Percentiles rank a stretch among this genome's conserved stretches.
These are phyloP conservation scores for Aquilaria yunnanensis DNA, from an alignment of 345 rosid genomes.

Conservation along the genomic window DNA sequence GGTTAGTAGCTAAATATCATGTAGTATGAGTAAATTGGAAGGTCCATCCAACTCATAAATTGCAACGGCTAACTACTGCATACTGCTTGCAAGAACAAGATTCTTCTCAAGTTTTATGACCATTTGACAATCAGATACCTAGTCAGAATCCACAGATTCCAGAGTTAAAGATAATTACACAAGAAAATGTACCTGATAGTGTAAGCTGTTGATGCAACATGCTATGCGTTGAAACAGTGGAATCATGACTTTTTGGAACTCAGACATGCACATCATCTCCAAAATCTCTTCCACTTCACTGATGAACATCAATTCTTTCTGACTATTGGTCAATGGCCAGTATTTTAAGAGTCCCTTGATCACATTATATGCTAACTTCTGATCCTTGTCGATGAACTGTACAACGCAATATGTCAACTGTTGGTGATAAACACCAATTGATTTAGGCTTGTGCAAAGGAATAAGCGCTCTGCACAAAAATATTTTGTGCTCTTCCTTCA, in stretches of 20 bases:
- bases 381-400: slow-evolving; percentile 73
- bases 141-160: too few relatives aligned
- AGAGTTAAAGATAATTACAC: not conserved
- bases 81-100: too few relatives aligned
- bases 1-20: too few relatives aligned
- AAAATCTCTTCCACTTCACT: slow-evolving; percentile 79
- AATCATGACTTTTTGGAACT: slow-evolving; percentile 57
- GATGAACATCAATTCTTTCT: slow-evolving; percentile 80
- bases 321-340: slow-evolving; percentile 82
- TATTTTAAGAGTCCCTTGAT: slow-evolving; percentile 64
- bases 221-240: slow-evolving; percentile 64
- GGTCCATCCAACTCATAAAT: too few relatives aligned
- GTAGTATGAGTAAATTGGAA: too few relatives aligned
- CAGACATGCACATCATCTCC: slow-evolving; percentile 52
- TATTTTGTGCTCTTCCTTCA: slow-evolving; percentile 69
- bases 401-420: slow-evolving; percentile 63
- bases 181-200: slow-evolving; percentile 53
- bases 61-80: too few relatives aligned
- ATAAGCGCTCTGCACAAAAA: slow-evolving; percentile 58
- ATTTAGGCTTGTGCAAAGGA: slow-evolving; percentile 76
- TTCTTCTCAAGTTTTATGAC: too few relatives aligned
- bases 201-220: slow-evolving; percentile 62
- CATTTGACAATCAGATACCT: too few relatives aligned
- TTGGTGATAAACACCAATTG: slow-evolving; percentile 67
- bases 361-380: slow-evolving; percentile 45